Base-by-base conservation (phyloP, 140 eudicot genomes). In the Bidens hawaiensis region DNA sequence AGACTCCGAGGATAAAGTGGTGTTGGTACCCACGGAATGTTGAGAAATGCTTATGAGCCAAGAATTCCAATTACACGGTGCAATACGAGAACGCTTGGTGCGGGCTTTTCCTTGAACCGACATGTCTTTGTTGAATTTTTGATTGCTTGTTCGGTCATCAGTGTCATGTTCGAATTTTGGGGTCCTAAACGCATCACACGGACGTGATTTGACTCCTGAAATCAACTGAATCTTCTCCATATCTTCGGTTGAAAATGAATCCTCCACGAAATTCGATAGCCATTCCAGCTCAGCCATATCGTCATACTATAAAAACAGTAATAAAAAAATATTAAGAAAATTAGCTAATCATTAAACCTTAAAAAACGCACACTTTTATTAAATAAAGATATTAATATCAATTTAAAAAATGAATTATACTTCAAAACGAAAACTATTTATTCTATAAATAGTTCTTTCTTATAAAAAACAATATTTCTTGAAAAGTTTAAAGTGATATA, bases 211-310 rank as follows among this genome's bases (percentile, higher is more conserved):
- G 62, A 71, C 69, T 25, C 88, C 88, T 2, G 87, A 78, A 21
- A 83, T 77, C 2, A 82, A 60, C 7, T 84, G 95, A n/a, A 87
- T 64, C 59, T 85, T 82, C 46, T 82, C 89, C 68, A 93, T 25
- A 31, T 93, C 95, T 56, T 88, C 95, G 38, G 81, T 69, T 9
- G 99, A 88, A 68, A 88, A 93, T 4, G 99, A 93, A 43, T 93
- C 99, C 60, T 93, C 99, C 57, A 78, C 99, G 31, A 91, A 80
- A 71, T 83, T 83, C n/a, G 95, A 88, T 31, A 88, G 76, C 99
- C 99, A 93, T 74, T 93, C 96, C 47, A 93, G 74, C 84, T 93
- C 95, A 23, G 95, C 96, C 67, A 85, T 54, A 65, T 93, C 99
- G 48, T 88, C 99, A 63, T 82, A 78, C 99, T 93, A 83, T 47